Evolutionary conservation across 129 eudicot species (phyloP).

Genomic region (Flaveria linearis): DNA sequence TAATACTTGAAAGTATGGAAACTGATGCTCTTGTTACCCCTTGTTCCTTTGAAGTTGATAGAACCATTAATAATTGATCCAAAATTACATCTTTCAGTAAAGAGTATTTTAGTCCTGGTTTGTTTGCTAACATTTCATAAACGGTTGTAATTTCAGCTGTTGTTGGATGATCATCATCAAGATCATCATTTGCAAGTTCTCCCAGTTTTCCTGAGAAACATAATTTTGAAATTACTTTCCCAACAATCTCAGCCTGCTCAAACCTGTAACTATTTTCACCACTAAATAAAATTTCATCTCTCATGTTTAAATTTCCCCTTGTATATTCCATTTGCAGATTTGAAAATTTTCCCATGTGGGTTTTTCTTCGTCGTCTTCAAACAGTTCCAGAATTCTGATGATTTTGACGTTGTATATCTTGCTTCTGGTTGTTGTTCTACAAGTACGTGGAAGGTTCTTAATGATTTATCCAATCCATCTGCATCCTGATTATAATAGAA

Average conservation of each 20-base stretch:
- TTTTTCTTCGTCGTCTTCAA: conserved; percentile 35
- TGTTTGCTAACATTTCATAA: conserved; percentile 55
- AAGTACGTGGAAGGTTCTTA: conserved; percentile 26
- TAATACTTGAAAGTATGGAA: conserved; percentile 63
- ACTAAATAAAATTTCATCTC: conserved; percentile 18
- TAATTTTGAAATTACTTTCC: conserved; percentile 66
- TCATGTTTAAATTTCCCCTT: conserved; percentile 20
- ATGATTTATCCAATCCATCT: conserved; percentile 37
- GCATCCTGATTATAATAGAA: conserved; percentile 40
- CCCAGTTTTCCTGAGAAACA: conserved; percentile 65
- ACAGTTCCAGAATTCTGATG: conserved; percentile 40
- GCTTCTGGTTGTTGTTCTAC: conserved; percentile 37
- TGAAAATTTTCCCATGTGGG: conserved; percentile 31
- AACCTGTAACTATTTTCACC: conserved; percentile 44
- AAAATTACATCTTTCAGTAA: conserved; percentile 65
- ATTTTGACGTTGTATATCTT: conserved; percentile 26
- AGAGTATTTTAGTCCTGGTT: conserved; percentile 69
- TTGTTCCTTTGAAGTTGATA: conserved; percentile 71
- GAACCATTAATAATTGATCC: conserved; percentile 65
- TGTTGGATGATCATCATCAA: conserved; percentile 32
- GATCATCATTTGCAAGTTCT: not conserved
- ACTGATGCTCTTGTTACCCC: conserved; percentile 68
- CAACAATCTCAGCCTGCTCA: conserved; percentile 57
- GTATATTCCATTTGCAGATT: not conserved
- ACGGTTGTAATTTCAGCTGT: conserved; percentile 60